Base-by-base conservation (phyloP, 352 stramenopile species). In the Globisporangium nunn region DNA sequence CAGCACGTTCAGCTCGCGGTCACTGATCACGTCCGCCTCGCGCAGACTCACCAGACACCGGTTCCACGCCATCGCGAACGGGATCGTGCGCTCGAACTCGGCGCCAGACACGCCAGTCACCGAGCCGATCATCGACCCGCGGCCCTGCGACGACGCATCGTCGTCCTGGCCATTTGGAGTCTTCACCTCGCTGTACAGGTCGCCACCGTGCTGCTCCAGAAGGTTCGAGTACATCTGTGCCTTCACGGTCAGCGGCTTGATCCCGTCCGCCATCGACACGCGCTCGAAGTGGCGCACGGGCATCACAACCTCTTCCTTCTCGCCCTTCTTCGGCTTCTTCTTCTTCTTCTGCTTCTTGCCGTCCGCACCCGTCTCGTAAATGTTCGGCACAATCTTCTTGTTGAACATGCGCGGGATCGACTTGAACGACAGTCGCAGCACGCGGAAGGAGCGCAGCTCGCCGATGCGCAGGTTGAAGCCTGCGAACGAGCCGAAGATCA, bases 1-100 rank as follows among this genome's bases (percentile, higher is more conserved):
- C 48, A 95, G 63, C 11, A 95, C 82, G 40, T 92, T 91, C 53
- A 93, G 51, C 23, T 95, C 85, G 33, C 85, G 85, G 58, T 95
- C 81, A 43, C 75, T 90, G 46, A 95, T 88, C 18, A 95, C 70
- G 62, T 93, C 85, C 35, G 82, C 82, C 49, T 91, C 85, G 45
- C 85, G 82, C 48, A 95, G 62, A 67, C 78, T 91, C 14, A 61
- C 60, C 37, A 95, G 54, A 33, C 79, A 92, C 7, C 79, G 81
- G 52, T 95, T 95, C 85, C 85, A 95, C 17, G 85, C 85, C 81
- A 93, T 92, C 7, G 85, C 85, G 52, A 95, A 95, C 29, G 85
- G 70, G 56, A 92, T 91, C 44, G 83, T 90, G 23, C 85, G 82
- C 61, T 93, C 81, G 59, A 93, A 95, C 52, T 91, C 81, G 7